A percentile compares a stretch with the other conserved stretches of the same genome.
Conservation (phyloP, 345 rosid genomes). For the Mangifera indica region DNA sequence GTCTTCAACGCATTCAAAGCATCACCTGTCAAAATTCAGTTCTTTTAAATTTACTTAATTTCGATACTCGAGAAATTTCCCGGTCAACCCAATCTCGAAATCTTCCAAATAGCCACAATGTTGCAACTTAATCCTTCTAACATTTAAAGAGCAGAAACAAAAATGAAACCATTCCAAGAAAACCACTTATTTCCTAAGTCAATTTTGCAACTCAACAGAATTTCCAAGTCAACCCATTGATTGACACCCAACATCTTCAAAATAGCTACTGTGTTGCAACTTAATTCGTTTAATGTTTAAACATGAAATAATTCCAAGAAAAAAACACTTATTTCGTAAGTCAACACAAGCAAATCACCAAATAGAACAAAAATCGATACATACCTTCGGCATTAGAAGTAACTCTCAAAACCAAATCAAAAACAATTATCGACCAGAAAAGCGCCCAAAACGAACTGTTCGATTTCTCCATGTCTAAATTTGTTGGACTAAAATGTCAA, state of each 20-base stretch:
- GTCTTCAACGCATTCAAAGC: constrained; percentile 75
- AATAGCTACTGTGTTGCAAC: not conserved
- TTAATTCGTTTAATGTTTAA: not conserved
- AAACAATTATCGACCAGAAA: constrained; percentile 45
- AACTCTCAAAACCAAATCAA: constrained; percentile 45
- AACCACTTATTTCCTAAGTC: not conserved
- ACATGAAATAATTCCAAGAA: not conserved
- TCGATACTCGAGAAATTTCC: not conserved
- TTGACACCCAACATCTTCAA: not conserved
- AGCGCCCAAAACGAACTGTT: constrained; percentile 38
- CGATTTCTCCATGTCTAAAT: constrained; percentile 16
- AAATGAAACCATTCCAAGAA: not conserved
- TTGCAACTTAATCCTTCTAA: too few relatives aligned
- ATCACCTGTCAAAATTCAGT: constrained; percentile 52
- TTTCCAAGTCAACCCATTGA: constrained; percentile 9
- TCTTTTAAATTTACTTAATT: not conserved
- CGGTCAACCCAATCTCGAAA: not conserved
- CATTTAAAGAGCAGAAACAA: too few relatives aligned
- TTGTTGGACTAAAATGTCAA: not conserved
- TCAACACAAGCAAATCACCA: not conserved
- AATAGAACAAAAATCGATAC: not conserved
- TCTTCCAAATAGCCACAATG: not conserved
- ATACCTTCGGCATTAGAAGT: constrained; percentile 74
- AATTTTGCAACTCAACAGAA: not conserved
- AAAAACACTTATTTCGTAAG: not conserved